These are phyloP conservation scores for Centaurea solstitialis DNA, from an alignment of 129 eudicot genomes.

Conservation along the genomic window DNA sequence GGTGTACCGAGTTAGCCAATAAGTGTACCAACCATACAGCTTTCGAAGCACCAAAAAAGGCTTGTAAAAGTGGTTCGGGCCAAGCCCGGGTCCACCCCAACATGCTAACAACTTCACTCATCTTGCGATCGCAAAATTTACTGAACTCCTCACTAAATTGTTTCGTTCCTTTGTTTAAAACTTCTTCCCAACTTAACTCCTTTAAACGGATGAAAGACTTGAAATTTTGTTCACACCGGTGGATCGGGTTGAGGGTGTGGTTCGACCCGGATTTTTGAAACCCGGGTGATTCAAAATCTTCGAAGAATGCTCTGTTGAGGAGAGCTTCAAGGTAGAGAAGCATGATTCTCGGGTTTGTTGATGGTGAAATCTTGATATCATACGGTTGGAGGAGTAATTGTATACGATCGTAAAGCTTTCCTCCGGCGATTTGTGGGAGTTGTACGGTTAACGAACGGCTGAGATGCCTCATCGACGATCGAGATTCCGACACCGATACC, in stretches of 20 bases:
- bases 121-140: constrained; percentile 84
- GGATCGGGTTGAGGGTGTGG: constrained; percentile 68
- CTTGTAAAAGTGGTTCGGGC: constrained; percentile 89
- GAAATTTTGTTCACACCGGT: constrained; percentile 64
- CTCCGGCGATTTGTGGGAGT: constrained; percentile 55
- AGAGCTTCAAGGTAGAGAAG: constrained; percentile 68
- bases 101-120: constrained; percentile 91
- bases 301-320: constrained; percentile 57
- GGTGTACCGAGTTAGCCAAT: constrained; percentile 88
- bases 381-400: constrained; percentile 58
- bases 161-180: constrained; percentile 78
- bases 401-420: constrained; percentile 63
- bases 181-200: constrained; percentile 85
- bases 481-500: constrained; percentile 65
- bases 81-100: constrained; percentile 93
- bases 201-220: constrained; percentile 46
- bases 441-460: constrained; percentile 68
- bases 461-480: constrained; percentile 60
- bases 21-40: constrained; percentile 93
- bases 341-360: constrained; percentile 63
- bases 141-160: constrained; percentile 92
- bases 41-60: constrained; percentile 82
- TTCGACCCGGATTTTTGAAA: constrained; percentile 47
- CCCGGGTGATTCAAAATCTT: constrained; percentile 68
- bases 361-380: constrained; percentile 57